These are phyloP conservation scores for Wickerhamomyces pijperi DNA, from an alignment of 805 yeast species.

Conservation along the genomic window DNA sequence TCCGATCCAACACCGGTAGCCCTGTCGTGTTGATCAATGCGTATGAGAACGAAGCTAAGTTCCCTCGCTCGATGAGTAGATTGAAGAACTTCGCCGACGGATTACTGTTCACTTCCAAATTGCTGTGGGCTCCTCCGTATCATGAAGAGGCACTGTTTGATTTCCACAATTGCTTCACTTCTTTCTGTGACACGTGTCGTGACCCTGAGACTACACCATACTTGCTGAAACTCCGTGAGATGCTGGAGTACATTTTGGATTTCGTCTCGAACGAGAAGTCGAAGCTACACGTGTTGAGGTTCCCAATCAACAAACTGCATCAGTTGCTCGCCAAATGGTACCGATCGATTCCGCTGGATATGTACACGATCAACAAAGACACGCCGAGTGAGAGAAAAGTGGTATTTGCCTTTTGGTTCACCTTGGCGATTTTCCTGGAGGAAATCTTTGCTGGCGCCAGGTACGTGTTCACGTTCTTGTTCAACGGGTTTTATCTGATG, in stretches of 20 bases:
- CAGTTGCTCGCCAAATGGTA: conserved; percentile 10
- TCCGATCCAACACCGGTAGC: conserved; percentile 13
- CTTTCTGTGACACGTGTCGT: conserved; percentile 9
- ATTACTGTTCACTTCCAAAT: conserved; percentile 8
- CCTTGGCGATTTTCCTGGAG: conserved; percentile 9
- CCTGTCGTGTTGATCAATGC: conserved; percentile 7
- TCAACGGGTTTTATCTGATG: conserved; percentile 12
- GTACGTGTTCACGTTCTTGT: conserved; percentile 12
- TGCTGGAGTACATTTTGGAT: conserved; percentile 3
- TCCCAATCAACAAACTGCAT: conserved; percentile 11
- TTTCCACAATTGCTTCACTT: conserved; percentile 7
- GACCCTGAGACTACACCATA: conserved; percentile 1
- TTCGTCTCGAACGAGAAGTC: conserved; percentile 5
- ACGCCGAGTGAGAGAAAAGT: conserved; percentile 7
- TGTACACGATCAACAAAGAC: conserved; percentile 6
- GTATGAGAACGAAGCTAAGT: conserved; percentile 8
- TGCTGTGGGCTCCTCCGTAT: conserved; percentile 14
- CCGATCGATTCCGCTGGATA: conserved; percentile 8
- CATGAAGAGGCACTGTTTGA: conserved; percentile 10
- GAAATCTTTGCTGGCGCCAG: conserved; percentile 8
- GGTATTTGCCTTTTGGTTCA: conserved; percentile 11
- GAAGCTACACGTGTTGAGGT: conserved; percentile 7
- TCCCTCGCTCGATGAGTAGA: conserved; percentile 5
- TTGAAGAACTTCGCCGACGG: conserved; percentile 13
- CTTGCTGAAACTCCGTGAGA: conserved; percentile 4